These are phyloP conservation scores for Fusarium kyushuense DNA, from an alignment of 2,329 filamentous ascomycete genomes.

Conservation along the genomic window DNA sequence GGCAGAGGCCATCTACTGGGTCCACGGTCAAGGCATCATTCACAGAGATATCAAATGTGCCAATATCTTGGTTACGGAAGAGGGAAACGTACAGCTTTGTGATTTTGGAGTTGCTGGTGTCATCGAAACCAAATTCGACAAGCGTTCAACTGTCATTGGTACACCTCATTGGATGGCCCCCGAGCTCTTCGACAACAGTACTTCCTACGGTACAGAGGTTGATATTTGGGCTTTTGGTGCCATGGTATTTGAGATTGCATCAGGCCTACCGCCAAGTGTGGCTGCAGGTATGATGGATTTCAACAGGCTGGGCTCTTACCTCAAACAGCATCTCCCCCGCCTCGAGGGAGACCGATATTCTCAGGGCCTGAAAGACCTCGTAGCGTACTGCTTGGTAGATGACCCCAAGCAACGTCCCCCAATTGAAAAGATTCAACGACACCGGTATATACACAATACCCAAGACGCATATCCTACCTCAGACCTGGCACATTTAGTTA, in stretches of 20 bases:
- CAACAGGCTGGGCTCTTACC: conserved; percentile 65
- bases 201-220: conserved; percentile 76
- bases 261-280: conserved; percentile 78
- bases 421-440: conserved; percentile 76
- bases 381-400: conserved; percentile 79
- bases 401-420: conserved; percentile 76
- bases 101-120: conserved; percentile 87
- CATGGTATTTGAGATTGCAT: conserved; percentile 84
- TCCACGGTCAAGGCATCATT: conserved; percentile 76
- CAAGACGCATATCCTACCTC: conserved; percentile 72
- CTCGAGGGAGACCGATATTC: conserved; percentile 80
- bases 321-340: conserved; percentile 73
- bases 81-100: conserved; percentile 81
- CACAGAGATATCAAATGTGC: conserved; percentile 81
- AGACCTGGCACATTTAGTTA: conserved; percentile 73
- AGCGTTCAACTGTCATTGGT: conserved; percentile 83
- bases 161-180: conserved; percentile 91
- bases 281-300: conserved; percentile 61
- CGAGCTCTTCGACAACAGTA: conserved; percentile 75
- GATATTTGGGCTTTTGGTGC: conserved; percentile 91
- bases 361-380: conserved; percentile 73
- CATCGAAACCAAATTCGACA: conserved; percentile 79
- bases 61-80: conserved; percentile 83
- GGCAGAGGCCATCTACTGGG: conserved; percentile 74
- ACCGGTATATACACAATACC: conserved; percentile 76